A percentile compares a stretch with the other conserved stretches of the same genome.
These are phyloP conservation scores for Tirmania nivea DNA, from an alignment of 495 filamentous ascomycete species.

Conservation along the genomic window DNA sequence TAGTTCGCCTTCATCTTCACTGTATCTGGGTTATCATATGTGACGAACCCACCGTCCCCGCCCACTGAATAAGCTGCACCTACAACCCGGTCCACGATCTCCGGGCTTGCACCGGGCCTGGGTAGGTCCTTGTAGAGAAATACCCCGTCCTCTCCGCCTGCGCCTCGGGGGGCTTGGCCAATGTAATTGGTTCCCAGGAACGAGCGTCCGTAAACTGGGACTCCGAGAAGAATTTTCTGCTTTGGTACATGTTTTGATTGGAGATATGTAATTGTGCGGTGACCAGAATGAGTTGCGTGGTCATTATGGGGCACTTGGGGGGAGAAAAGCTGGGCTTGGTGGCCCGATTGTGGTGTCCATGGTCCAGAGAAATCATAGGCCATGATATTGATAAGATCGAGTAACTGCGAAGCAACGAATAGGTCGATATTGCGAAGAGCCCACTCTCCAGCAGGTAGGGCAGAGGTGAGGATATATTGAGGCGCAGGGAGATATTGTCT, in stretches of 20 bases:
- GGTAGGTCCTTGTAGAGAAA: constrained; percentile 70
- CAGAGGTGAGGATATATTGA: constrained; percentile 54
- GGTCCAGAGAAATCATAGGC: constrained; percentile 74
- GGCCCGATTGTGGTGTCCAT: constrained; percentile 46
- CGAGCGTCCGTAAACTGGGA: constrained; percentile 63
- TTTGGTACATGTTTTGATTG: constrained; percentile 41
- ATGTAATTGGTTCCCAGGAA: constrained; percentile 45
- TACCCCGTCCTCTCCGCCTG: constrained; percentile 54
- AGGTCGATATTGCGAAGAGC: constrained; percentile 59
- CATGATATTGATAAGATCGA: constrained; percentile 69
- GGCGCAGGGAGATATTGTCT: constrained; percentile 52
- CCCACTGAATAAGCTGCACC: constrained; percentile 61
- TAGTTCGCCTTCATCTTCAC: constrained; percentile 71
- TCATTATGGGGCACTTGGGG: constrained; percentile 26
- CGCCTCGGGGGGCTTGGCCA: constrained; percentile 40
- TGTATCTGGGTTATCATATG: constrained; percentile 65
- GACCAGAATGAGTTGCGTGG: constrained; percentile 36
- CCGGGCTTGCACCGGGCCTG: constrained; percentile 40
- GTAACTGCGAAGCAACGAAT: constrained; percentile 34
- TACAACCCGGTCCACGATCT: constrained; percentile 41
- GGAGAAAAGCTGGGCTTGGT: constrained; percentile 61
- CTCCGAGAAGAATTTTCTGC: constrained; percentile 55
- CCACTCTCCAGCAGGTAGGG: constrained; percentile 57
- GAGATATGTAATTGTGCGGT: constrained; percentile 44
- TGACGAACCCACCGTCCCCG: constrained; percentile 66